phyloP scores from a whole-genome alignment of 2,329 filamentous ascomycete genomes.

The Aspergillus sojae region DNA sequence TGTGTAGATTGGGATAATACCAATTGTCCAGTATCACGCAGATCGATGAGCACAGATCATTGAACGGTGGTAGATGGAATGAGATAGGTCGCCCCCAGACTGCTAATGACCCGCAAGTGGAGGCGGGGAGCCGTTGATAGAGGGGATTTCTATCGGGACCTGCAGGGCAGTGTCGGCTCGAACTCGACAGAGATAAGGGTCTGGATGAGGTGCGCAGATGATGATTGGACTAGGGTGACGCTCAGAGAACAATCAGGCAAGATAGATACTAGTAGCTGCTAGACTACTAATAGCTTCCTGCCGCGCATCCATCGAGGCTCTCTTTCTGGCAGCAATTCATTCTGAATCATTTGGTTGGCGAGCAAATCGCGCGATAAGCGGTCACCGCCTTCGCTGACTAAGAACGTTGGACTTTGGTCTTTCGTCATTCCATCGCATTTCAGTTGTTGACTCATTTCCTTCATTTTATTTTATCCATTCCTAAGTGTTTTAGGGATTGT shows the following conservation, averaged over 20 bases:
- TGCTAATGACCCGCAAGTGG: conserved; percentile 13
- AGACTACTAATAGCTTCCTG: conserved; percentile 3
- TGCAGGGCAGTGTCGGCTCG: background rate
- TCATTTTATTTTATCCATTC: background rate
- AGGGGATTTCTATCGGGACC: conserved; percentile 1
- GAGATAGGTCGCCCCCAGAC: conserved; percentile 3
- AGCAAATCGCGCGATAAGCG: conserved; percentile 7
- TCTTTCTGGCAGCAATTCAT: background rate
- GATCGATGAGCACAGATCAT: background rate
- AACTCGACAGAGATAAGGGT: conserved; percentile 1
- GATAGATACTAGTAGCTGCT: conserved; percentile 3
- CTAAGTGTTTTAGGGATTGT: background rate
- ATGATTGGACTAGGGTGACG: conserved; percentile 1
- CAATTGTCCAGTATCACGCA: conserved; percentile 1
- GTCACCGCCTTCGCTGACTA: conserved; percentile 6
- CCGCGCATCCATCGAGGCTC: conserved; percentile 3
- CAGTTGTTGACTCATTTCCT: background rate
- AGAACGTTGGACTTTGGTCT: background rate
- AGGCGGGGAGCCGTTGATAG: conserved; percentile 11
- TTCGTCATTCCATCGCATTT: background rate
- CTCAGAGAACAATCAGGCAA: background rate
- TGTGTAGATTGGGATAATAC: background rate
- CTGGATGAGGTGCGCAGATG: too few species aligned
- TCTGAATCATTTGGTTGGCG: background rate
- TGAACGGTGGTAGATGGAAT: background rate